Evolutionary conservation across 129 eudicot species (phyloP).

Genomic region (Cynara cardunculus): DNA sequence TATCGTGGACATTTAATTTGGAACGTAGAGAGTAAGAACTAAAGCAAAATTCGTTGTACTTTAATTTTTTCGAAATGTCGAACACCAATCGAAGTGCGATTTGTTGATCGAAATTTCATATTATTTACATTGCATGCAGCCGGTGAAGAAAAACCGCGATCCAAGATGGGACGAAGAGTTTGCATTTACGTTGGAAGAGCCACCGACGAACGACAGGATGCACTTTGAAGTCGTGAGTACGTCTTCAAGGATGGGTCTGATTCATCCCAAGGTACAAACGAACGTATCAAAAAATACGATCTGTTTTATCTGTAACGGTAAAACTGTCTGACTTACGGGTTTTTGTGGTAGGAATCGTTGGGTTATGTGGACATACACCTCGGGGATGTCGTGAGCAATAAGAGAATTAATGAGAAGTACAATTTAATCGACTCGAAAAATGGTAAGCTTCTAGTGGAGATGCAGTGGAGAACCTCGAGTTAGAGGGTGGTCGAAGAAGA

Average conservation of each 20-base stretch:
- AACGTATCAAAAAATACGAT: neutral
- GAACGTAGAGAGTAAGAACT: too few species aligned
- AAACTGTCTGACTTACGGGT: neutral
- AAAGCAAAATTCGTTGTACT: too few species aligned
- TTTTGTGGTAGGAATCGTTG: constrained; percentile 62
- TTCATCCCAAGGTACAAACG: constrained; percentile 71
- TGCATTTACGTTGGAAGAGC: constrained; percentile 70
- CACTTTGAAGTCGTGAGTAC: constrained; percentile 83
- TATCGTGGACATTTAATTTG: too few species aligned
- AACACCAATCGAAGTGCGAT: neutral
- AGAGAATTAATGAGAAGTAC: constrained; percentile 80
- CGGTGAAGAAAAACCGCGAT: constrained; percentile 72
- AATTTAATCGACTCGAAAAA: constrained; percentile 89
- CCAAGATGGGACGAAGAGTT: constrained; percentile 94
- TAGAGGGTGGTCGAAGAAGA: neutral
- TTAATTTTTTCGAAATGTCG: too few species aligned
- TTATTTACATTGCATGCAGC: constrained; percentile 21
- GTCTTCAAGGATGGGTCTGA: constrained; percentile 72
- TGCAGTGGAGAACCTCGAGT: constrained; percentile 78
- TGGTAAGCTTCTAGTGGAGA: constrained; percentile 81
- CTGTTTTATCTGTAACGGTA: neutral
- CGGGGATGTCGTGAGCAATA: constrained; percentile 70
- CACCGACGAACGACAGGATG: constrained; percentile 70
- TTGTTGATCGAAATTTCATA: neutral
- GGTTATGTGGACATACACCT: constrained; percentile 78